Conservation (phyloP, 805 yeast species). For the Myxozyma geophila region DNA sequence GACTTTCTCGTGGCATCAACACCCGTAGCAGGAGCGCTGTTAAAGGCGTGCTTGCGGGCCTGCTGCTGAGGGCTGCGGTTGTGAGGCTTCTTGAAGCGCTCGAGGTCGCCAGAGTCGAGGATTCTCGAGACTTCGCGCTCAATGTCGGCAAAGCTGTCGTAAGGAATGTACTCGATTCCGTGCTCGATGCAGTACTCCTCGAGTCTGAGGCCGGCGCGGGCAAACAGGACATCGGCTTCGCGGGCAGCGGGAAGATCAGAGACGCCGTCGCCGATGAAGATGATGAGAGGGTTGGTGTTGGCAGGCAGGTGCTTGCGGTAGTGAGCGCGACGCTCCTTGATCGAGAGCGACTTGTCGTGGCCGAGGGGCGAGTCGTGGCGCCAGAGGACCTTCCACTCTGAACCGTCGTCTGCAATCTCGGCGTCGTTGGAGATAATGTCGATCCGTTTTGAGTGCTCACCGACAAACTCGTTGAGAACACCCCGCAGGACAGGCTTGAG, state of each 20-base stretch:
- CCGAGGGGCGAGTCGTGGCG: conserved; percentile 51
- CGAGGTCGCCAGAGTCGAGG: conserved; percentile 35
- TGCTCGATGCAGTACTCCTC: conserved; percentile 51
- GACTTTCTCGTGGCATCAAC: conserved; percentile 23
- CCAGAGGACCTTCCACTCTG: conserved; percentile 49
- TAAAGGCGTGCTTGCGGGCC: conserved; percentile 20
- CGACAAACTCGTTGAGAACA: conserved; percentile 50
- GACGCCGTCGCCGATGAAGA: conserved; percentile 63
- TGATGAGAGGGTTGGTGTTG: conserved; percentile 49
- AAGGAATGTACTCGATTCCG: conserved; percentile 50
- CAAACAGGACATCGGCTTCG: conserved; percentile 52
- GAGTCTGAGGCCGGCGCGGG: conserved; percentile 49
- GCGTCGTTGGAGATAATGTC: conserved; percentile 51
- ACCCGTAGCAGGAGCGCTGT: conserved; percentile 4
- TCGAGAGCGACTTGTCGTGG: conserved; percentile 51
- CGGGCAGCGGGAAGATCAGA: conserved; percentile 54
- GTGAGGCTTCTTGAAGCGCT: conserved; percentile 32
- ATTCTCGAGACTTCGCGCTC: conserved; percentile 42
- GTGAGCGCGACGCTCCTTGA: conserved; percentile 46
- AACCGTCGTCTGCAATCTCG: conserved; percentile 46
- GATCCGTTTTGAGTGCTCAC: conserved; percentile 45
- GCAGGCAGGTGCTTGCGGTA: conserved; percentile 36
- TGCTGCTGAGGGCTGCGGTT: conserved; percentile 22
- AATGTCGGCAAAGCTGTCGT: conserved; percentile 50
- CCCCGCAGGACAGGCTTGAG: conserved; percentile 50